Evolutionary conservation across 1,284 basidiomycete genomes (phyloP).

Genomic region (Porogramme epimiltina): DNA sequence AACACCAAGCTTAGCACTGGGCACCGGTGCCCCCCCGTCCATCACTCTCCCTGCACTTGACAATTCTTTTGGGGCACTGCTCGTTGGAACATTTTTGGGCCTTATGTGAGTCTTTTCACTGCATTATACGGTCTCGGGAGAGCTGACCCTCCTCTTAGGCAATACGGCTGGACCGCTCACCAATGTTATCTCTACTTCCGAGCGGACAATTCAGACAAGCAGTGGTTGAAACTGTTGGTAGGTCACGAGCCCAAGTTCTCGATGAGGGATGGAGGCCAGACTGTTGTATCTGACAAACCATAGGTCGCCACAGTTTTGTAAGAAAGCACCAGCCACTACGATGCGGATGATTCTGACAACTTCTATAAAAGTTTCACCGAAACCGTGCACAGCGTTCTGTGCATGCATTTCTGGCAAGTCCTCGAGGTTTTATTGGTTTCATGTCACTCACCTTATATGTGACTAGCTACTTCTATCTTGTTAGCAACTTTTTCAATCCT

Average conservation of each 20-base stretch:
- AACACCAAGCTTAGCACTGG: background rate
- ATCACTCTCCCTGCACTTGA: background rate
- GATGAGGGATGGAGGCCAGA: background rate
- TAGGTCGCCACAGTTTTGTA: too few species aligned
- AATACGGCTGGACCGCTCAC: background rate
- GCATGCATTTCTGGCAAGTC: too few species aligned
- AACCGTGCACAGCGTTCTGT: too few species aligned
- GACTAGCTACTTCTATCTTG: too few species aligned
- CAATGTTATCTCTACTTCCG: background rate
- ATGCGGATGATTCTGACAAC: too few species aligned
- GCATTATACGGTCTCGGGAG: too few species aligned
- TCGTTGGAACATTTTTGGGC: constrained; percentile 2
- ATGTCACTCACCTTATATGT: too few species aligned
- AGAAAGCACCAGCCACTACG: too few species aligned
- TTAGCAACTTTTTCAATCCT: too few species aligned
- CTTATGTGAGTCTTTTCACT: background rate
- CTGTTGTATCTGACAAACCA: too few species aligned
- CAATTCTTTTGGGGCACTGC: constrained; percentile 1
- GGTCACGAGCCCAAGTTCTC: background rate
- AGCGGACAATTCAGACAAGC: background rate
- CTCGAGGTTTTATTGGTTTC: too few species aligned
- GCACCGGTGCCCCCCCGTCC: background rate
- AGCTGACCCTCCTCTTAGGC: background rate
- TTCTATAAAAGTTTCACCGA: too few species aligned
- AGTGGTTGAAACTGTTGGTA: background rate